Evolutionary conservation across 768 basidiomycete species (phyloP).

Genomic region (Lanmaoa pseudosensibilis): DNA sequence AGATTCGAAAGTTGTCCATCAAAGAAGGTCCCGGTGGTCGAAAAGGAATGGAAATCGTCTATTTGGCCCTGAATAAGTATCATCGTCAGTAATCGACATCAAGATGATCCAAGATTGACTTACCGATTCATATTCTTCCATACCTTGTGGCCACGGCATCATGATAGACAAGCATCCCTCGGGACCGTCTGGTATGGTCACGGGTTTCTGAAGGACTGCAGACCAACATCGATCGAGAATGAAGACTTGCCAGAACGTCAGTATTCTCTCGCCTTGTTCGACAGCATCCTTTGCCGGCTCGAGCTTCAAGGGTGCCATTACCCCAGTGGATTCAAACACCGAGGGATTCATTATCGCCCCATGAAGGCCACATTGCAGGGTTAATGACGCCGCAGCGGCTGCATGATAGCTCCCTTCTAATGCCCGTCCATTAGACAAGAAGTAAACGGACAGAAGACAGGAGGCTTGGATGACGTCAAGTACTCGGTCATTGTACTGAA

Average conservation of each 20-base stretch:
- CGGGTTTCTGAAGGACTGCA: constrained; percentile 65
- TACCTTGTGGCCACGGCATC: constrained; percentile 75
- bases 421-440: constrained; percentile 71
- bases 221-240: constrained; percentile 82
- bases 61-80: constrained; percentile 54
- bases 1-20: constrained; percentile 52
- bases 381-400: constrained; percentile 69
- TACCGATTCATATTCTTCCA: constrained; percentile 72
- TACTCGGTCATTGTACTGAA: constrained; percentile 53
- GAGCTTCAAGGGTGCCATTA: constrained; percentile 43
- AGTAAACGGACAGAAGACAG: constrained; percentile 73
- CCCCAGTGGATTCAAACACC: constrained; percentile 37
- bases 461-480: constrained; percentile 77
- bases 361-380: constrained; percentile 73
- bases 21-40: constrained; percentile 64
- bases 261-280: constrained; percentile 68
- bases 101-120: constrained; percentile 25
- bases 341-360: constrained; percentile 36
- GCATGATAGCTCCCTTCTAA: constrained; percentile 80
- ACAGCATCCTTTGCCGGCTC: constrained; percentile 58
- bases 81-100: constrained; percentile 13
- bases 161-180: constrained; percentile 58
- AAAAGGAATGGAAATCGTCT: constrained; percentile 48
- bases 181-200: constrained; percentile 62
- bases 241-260: constrained; percentile 84